Base-by-base conservation (phyloP, 495 filamentous ascomycete species). In the Penicillium fimorum region DNA sequence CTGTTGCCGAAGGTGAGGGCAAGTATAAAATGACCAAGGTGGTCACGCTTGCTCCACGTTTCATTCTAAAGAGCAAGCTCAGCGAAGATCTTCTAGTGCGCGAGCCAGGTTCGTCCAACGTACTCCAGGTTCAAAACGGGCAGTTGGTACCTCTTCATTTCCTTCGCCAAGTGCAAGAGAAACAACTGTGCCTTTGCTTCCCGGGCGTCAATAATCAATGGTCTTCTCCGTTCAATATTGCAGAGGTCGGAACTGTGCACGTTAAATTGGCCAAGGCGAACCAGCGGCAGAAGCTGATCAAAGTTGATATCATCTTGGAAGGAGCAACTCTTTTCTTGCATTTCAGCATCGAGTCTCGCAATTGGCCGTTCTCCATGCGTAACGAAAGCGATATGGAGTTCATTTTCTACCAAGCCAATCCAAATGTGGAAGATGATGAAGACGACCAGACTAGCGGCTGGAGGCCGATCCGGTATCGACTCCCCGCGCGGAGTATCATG, bases 11-110 rank as follows among this genome's bases (percentile, higher is more conserved):
- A 59, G 94, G 94, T 38, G 88, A 95, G 65, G 95, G 94, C 64
- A 98, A 97, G 77, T 97, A 97, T 78, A 96, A 96, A 63, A 72
- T 97, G 74, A 92, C 90, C 27, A 97, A 96, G 72, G 87, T 96
- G 12, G 88, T 97, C 25, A 97, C 92, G 2, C 79, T 97, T n/a
- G 84, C 92, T 2, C 94, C 94, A 22, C 84, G 94, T 33, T 98
- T 96, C 68, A 86, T 98, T 46, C 74, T 98, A 64, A 95, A 97
- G 72, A 97, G 95, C 73, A 92, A 89, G 69, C 80, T 96, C 22
- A 83, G 80, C 38, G 92, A 98, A 70, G 88, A 93, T 49, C 80
- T 98, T 57, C 83, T 91, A 60, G 86, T 97, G 22, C 84, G 94
- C 38, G 95, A 97, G 64, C 91, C 93, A 15, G 87, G 85, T 1